phyloP scores from a whole-genome alignment of 1,284 basidiomycete genomes.

The Ceratobasidium sp. region DNA sequence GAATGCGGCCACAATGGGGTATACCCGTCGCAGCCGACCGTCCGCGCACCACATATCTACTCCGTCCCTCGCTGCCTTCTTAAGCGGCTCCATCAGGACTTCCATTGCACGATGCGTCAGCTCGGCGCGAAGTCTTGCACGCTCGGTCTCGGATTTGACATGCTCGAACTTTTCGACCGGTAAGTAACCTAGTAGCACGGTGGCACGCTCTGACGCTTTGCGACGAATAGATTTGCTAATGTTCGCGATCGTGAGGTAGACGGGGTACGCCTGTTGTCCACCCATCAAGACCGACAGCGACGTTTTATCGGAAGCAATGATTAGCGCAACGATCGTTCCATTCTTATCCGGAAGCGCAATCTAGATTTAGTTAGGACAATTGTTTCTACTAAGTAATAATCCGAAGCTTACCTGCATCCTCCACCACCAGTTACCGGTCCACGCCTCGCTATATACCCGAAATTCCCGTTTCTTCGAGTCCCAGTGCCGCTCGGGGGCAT shows the following conservation, averaged over 20 bases:
- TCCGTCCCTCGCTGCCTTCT: conserved; percentile 36
- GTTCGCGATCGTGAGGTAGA: conserved; percentile 45
- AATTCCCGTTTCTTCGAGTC: not conserved
- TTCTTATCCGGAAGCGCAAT: no score
- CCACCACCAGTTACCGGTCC: not conserved
- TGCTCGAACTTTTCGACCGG: conserved; percentile 9
- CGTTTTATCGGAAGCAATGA: conserved; percentile 45
- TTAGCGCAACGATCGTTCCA: conserved; percentile 36
- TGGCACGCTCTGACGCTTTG: conserved; percentile 18
- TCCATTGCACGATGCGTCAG: conserved; percentile 47
- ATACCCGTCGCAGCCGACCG: not conserved
- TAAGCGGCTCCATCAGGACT: conserved; percentile 39
- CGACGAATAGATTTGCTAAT: conserved; percentile 34
- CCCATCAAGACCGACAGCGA: conserved; percentile 32
- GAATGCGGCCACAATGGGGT: conserved; percentile 48
- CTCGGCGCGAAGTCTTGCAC: not conserved
- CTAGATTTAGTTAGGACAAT: not conserved
- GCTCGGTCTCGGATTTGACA: not conserved
- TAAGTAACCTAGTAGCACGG: conserved; percentile 33
- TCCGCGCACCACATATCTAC: conserved; percentile 47
- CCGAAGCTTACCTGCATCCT: not conserved
- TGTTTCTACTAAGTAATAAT: not conserved
- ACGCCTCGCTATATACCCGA: conserved; percentile 23
- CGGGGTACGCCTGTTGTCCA: conserved; percentile 41
- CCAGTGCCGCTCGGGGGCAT: conserved; percentile 5